Evolutionary conservation across 1,139 yeast species (phyloP).

Genomic region (Candida sp.): DNA sequence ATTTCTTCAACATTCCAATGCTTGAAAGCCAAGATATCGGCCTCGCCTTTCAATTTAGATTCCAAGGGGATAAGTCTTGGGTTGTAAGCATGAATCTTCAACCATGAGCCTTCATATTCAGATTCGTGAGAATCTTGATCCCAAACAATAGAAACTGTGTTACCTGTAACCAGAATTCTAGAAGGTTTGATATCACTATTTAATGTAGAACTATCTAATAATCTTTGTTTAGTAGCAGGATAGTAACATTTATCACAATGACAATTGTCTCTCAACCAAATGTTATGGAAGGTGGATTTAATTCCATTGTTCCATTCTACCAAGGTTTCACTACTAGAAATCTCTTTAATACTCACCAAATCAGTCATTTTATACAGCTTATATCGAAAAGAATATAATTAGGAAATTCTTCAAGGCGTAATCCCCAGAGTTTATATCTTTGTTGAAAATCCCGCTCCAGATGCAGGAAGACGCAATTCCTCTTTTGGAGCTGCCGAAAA

Average conservation of each 20-base stretch:
- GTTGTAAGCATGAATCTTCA: constrained; percentile 54
- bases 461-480: background rate
- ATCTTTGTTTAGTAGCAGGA: constrained; percentile 59
- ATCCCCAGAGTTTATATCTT: background rate
- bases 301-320: constrained; percentile 7
- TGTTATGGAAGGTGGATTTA: constrained; percentile 36
- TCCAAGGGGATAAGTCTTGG: constrained; percentile 41
- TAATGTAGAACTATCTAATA: constrained; percentile 56
- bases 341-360: background rate
- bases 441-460: background rate
- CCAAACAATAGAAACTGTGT: constrained; percentile 15
- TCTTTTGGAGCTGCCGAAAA: background rate
- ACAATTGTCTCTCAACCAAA: constrained; percentile 74
- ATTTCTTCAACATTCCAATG: constrained; percentile 54
- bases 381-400: background rate
- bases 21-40: constrained; percentile 24
- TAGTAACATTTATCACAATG: constrained; percentile 62
- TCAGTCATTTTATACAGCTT: background rate
- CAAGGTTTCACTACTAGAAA: background rate
- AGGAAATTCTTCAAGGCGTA: background rate
- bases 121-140: constrained; percentile 38
- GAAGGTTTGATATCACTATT: constrained; percentile 45
- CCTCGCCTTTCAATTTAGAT: constrained; percentile 24
- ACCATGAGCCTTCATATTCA: constrained; percentile 48
- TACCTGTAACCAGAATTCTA: constrained; percentile 15